Percentiles rank a stretch among this genome's conserved stretches.
Conservation (phyloP, 2,329 filamentous ascomycete species). For the Clonostachys byssicola region DNA sequence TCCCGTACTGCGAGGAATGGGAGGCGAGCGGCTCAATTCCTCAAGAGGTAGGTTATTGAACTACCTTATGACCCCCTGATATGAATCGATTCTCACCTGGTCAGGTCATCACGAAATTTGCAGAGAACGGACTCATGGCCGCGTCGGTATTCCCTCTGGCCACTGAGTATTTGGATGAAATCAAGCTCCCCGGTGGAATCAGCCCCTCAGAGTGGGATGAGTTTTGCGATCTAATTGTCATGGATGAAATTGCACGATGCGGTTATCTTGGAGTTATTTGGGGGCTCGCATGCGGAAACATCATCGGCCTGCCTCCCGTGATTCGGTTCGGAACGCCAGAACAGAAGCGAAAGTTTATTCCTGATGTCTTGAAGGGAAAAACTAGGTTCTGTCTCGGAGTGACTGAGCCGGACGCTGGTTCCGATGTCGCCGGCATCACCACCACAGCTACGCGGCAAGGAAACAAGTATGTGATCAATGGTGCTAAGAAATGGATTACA, state of each 20-base stretch:
- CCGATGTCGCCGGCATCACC: constrained; percentile 57
- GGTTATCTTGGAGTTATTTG: constrained; percentile 50
- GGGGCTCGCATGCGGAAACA: constrained; percentile 53
- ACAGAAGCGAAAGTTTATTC: constrained; percentile 32
- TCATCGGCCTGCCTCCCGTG: constrained; percentile 60
- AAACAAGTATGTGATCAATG: constrained; percentile 58
- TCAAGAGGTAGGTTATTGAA: background rate
- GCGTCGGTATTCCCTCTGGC: constrained; percentile 2
- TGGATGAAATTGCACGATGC: constrained; percentile 50
- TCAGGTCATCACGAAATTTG: background rate
- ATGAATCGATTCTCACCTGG: too few species aligned
- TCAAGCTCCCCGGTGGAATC: constrained; percentile 13
- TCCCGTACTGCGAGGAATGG: background rate
- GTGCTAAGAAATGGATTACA: constrained; percentile 67
- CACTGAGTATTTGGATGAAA: background rate
- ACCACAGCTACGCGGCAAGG: constrained; percentile 46
- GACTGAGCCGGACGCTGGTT: constrained; percentile 10
- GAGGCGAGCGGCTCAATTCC: background rate
- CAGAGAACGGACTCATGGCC: background rate
- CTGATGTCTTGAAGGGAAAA: constrained; percentile 2
- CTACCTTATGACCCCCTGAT: background rate
- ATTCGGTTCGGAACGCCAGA: constrained; percentile 56
- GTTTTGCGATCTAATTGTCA: constrained; percentile 51
- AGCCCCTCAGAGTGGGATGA: constrained; percentile 44
- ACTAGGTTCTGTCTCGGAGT: constrained; percentile 8